A percentile compares a stretch with the other conserved stretches of the same genome.
Conservation (phyloP, 2,329 filamentous ascomycete genomes). For the Cryoendolithus antarcticus region DNA sequence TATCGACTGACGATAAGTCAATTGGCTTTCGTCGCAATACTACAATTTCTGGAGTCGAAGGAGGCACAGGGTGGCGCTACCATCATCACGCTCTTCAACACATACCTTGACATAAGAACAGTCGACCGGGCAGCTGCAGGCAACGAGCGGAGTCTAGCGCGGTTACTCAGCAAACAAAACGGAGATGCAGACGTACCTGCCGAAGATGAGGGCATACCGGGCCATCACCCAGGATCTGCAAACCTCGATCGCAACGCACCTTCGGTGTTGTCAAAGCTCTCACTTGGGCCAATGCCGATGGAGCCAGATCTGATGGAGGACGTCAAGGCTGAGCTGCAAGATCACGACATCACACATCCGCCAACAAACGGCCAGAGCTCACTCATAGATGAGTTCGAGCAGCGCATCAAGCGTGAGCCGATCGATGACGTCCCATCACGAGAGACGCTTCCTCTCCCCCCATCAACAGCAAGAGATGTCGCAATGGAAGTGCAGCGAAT, state of each 20-base stretch:
- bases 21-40: slow-evolving; percentile 67
- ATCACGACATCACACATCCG: slow-evolving; percentile 68
- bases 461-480: slow-evolving; percentile 79
- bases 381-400: slow-evolving; percentile 77
- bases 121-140: slow-evolving; percentile 43
- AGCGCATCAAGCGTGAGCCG: slow-evolving; percentile 79
- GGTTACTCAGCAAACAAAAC: slow-evolving; percentile 43
- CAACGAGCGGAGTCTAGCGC: slow-evolving; percentile 47
- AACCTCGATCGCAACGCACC: slow-evolving; percentile 47
- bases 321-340: slow-evolving; percentile 72
- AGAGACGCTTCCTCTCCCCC: slow-evolving; percentile 71
- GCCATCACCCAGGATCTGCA: slow-evolving; percentile 53
- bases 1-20: slow-evolving; percentile 85
- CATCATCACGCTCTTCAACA: slow-evolving; percentile 60
- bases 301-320: slow-evolving; percentile 74
- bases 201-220: slow-evolving; percentile 58
- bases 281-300: slow-evolving; percentile 71
- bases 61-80: slow-evolving; percentile 67
- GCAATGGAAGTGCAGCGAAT: slow-evolving; percentile 90
- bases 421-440: slow-evolving; percentile 70
- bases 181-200: slow-evolving; percentile 46
- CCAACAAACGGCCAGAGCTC: slow-evolving; percentile 58
- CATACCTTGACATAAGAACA: slow-evolving; percentile 45
- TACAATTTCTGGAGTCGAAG: slow-evolving; percentile 83
- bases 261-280: slow-evolving; percentile 49